Evolutionary conservation across 2,329 filamentous ascomycete genomes (phyloP).

Genomic region (Chalara sp.): DNA sequence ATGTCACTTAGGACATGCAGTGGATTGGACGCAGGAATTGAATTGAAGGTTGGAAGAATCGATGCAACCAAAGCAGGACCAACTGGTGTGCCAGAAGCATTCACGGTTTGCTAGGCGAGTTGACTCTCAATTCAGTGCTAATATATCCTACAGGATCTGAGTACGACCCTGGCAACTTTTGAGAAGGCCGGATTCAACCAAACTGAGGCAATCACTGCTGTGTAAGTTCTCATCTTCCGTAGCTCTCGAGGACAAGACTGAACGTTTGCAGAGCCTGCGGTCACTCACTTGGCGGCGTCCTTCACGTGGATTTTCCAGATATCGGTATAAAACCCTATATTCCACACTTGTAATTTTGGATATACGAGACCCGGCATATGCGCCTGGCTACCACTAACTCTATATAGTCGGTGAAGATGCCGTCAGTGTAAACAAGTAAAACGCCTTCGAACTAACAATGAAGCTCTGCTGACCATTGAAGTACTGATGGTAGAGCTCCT

Average conservation of each 20-base stretch:
- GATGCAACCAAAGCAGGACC: slow-evolving; percentile 16
- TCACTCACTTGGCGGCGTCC: slow-evolving; percentile 13
- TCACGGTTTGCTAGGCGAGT: too few relatives aligned
- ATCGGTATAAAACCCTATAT: slow-evolving; percentile 4
- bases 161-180: slow-evolving; percentile 14
- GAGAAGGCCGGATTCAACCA: slow-evolving; percentile 8
- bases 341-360: too few relatives aligned
- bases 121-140: too few relatives aligned
- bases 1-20: slow-evolving; percentile 1
- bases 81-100: too few relatives aligned
- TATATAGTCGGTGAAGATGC: too few relatives aligned
- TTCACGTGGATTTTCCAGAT: slow-evolving; percentile 8
- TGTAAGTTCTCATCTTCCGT: slow-evolving; percentile 15
- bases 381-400: too few relatives aligned
- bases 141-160: too few relatives aligned
- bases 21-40: too few relatives aligned
- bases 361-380: too few relatives aligned
- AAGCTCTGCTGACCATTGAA: not conserved
- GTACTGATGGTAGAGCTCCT: slow-evolving; percentile 5
- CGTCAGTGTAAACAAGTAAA: too few relatives aligned
- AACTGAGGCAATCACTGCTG: slow-evolving; percentile 11
- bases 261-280: slow-evolving; percentile 15
- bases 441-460: too few relatives aligned
- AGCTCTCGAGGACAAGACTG: not conserved
- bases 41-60: slow-evolving; percentile 15